A percentile compares a stretch with the other conserved stretches of the same genome.
phyloP scores from a whole-genome alignment of 495 filamentous ascomycete species.

The Penicillium desertorum region DNA sequence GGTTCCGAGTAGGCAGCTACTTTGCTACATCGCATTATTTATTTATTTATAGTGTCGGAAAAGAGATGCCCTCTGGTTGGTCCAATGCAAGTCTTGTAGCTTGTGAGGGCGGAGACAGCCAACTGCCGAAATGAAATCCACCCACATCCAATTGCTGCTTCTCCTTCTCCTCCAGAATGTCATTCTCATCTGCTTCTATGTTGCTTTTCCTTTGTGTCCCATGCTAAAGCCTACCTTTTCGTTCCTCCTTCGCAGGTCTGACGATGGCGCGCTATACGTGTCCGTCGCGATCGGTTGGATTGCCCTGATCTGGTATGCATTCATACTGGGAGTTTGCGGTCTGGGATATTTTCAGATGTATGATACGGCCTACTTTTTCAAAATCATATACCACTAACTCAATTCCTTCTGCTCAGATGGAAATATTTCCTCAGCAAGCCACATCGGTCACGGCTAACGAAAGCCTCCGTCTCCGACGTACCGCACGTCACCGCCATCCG shows the following conservation, averaged over 20 bases:
- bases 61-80: constrained; percentile 3
- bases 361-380: constrained; percentile 13
- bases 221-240: constrained; percentile 40
- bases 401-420: constrained; percentile 37
- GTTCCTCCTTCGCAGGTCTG: constrained; percentile 28
- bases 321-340: constrained; percentile 54
- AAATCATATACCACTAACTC: constrained; percentile 16
- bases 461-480: constrained; percentile 31
- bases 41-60: constrained; percentile 1
- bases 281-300: constrained; percentile 45
- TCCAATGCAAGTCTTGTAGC: not conserved
- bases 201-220: constrained; percentile 21
- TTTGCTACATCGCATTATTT: not conserved
- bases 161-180: constrained; percentile 30
- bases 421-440: constrained; percentile 44
- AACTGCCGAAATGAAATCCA: constrained; percentile 13
- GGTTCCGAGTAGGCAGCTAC: constrained; percentile 3
- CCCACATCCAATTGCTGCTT: constrained; percentile 9
- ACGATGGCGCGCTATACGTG: constrained; percentile 38
- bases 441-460: constrained; percentile 32
- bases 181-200: constrained; percentile 13
- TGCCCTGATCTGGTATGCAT: constrained; percentile 59
- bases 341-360: constrained; percentile 64
- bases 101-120: constrained; percentile 9
- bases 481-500: constrained; percentile 93